Evolutionary conservation across 768 basidiomycete species (phyloP).

Genomic region (Suillus variegatus): DNA sequence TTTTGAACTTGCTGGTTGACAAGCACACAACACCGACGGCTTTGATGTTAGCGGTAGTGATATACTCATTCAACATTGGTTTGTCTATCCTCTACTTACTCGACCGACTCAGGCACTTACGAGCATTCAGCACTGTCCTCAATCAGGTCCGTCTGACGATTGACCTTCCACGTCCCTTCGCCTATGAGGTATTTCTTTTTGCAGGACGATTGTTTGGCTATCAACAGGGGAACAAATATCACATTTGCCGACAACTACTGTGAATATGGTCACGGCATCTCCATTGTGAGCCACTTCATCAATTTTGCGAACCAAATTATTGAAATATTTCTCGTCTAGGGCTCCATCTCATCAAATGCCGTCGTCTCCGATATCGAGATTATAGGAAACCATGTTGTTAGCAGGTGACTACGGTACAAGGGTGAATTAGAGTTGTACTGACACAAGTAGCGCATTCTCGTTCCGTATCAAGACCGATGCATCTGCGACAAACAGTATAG

Average conservation of each 20-base stretch:
- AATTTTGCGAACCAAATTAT: neutral
- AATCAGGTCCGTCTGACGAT: slow-evolving; percentile 22
- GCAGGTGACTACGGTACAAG: slow-evolving; percentile 41
- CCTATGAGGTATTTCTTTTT: slow-evolving; percentile 1
- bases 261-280: slow-evolving; percentile 64
- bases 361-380: slow-evolving; percentile 51
- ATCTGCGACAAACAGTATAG: slow-evolving; percentile 45
- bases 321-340: slow-evolving; percentile 35
- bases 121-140: slow-evolving; percentile 17
- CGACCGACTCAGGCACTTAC: neutral
- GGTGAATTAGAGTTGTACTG: neutral
- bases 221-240: slow-evolving; percentile 46
- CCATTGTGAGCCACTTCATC: slow-evolving; percentile 37
- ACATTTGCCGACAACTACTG: slow-evolving; percentile 54
- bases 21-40: slow-evolving; percentile 52
- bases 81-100: neutral
- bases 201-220: slow-evolving; percentile 66
- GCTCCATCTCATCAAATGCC: slow-evolving; percentile 50
- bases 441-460: slow-evolving; percentile 43
- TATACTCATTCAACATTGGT: slow-evolving; percentile 36
- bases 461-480: slow-evolving; percentile 63
- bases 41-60: slow-evolving; percentile 44
- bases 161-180: neutral
- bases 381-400: slow-evolving; percentile 51
- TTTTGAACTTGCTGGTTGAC: neutral